Evolutionary conservation across 495 filamentous ascomycete genomes (phyloP).

Genomic region (Collariella sp.): DNA sequence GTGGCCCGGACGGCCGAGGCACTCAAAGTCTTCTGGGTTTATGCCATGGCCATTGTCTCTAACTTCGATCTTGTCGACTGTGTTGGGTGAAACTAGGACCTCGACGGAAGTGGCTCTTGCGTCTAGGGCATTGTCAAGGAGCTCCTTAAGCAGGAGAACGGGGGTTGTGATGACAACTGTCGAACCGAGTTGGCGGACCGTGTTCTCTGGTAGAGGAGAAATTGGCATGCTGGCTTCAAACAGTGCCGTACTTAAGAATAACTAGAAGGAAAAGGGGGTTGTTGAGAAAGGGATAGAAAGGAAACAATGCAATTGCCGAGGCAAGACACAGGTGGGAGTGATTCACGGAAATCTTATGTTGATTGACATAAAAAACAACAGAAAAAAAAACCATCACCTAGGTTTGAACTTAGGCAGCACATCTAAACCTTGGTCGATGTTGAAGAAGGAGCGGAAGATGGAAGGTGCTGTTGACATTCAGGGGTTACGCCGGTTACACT

Average conservation of each 20-base stretch:
- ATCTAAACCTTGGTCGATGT: too few relatives aligned
- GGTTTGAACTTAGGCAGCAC: too few relatives aligned
- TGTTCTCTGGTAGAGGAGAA: conserved; percentile 50
- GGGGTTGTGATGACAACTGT: conserved; percentile 65
- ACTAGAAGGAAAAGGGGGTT: background rate
- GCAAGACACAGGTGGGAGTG: background rate
- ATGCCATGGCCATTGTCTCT: conserved; percentile 89
- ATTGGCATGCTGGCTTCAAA: conserved; percentile 24
- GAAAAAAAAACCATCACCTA: too few relatives aligned
- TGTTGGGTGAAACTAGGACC: conserved; percentile 66
- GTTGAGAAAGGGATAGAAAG: background rate
- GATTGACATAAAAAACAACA: background rate
- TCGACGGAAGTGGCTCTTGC: conserved; percentile 64
- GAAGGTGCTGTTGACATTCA: background rate
- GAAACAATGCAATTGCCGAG: background rate
- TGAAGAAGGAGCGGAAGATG: too few relatives aligned
- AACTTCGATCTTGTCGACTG: conserved; percentile 75
- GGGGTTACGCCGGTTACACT: too few relatives aligned
- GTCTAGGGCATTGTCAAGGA: conserved; percentile 87
- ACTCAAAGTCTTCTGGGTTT: conserved; percentile 54
- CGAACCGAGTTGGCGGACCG: conserved; percentile 62
- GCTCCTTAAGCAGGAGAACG: conserved; percentile 73
- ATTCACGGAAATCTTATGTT: background rate
- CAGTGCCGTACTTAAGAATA: background rate
- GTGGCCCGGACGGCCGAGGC: conserved; percentile 59